Base-by-base conservation (phyloP, 2,329 filamentous ascomycete genomes). In the Cercospora zeae-maydis region DNA sequence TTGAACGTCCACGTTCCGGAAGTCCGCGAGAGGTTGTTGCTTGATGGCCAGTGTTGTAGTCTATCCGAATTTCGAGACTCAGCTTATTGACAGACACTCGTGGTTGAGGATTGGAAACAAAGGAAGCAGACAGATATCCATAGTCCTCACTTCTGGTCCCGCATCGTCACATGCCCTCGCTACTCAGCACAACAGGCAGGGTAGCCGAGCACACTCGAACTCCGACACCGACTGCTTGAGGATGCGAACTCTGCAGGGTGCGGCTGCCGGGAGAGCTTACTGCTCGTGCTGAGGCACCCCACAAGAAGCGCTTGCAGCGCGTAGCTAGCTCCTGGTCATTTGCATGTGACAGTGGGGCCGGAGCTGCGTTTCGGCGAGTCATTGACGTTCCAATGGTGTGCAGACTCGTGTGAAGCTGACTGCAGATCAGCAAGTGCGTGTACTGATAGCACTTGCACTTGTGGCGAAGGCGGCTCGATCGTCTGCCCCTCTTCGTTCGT, bases 181-280 rank as follows among this genome's bases (percentile, higher is more conserved):
- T 9, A 31, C 16, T 31, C 55, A 58, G 42, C 55, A 36, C 24
- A 14, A 47, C 42, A 47, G 24, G 21, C 19, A 47, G 19, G 13
- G 24, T 24, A 34, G 30, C 8, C 8, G 31, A 47, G 19, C 19
- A 45, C 6, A 47, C 3, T 24, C 42, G 42, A 47, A 24, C 42
- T 47, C 42, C 34, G 52, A 31, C 37, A 4, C 21, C 19, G 45
- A 19, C 21, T 37, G 34, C 24, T 11, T 47, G 27, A 58, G 30
- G 30, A 49, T 58, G 55, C 37, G 55, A 58, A 58, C 55, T 58
- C 55, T 58, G 11, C 42, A 47, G 42, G 42, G 42, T 47, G 21
- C 21, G 42, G 42, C 21, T 10, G 42, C 11, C 42, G 42, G 42
- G 8, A 47, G 42, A 27, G 42, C 42, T 47, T 47, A 27, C 42